A percentile compares a stretch with the other conserved stretches of the same genome.
phyloP scores from a whole-genome alignment of 306 rosid species.

The Cyamopsis tetragonoloba region DNA sequence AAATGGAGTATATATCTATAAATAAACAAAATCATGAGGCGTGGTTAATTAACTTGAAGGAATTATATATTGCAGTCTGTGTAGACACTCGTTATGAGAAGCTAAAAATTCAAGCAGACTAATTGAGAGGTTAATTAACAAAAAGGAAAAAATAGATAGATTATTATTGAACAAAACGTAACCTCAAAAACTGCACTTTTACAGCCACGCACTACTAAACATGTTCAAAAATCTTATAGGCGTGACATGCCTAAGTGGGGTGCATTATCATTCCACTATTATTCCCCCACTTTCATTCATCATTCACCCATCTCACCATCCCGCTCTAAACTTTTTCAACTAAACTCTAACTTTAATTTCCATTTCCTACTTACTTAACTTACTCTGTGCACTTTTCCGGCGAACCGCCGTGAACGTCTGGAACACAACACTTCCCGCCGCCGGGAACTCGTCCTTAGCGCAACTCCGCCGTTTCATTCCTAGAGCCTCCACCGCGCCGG shows the following conservation, averaged over 20 bases:
- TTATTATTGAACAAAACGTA: constrained; percentile 25
- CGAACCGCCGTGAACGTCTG: constrained; percentile 61
- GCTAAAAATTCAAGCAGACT: background rate
- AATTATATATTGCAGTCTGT: background rate
- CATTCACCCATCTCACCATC: constrained; percentile 8
- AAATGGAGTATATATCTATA: background rate
- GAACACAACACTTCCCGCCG: constrained; percentile 59
- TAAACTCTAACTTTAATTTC: constrained; percentile 42
- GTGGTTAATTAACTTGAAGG: background rate
- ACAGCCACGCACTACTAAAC: constrained; percentile 40
- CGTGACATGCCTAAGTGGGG: constrained; percentile 76
- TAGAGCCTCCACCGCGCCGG: constrained; percentile 54
- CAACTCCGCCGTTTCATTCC: constrained; percentile 78
- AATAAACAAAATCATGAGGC: background rate
- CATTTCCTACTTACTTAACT: constrained; percentile 6
- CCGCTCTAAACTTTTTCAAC: constrained; percentile 7
- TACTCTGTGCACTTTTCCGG: constrained; percentile 50
- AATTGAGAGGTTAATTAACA: background rate
- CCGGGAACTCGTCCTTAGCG: constrained; percentile 67
- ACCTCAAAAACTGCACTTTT: constrained; percentile 43
- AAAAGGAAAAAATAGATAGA: background rate
- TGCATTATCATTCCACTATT: constrained; percentile 48
- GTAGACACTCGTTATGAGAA: background rate
- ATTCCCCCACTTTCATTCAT: background rate
- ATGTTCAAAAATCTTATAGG: constrained; percentile 57